Evolutionary conservation across 768 basidiomycete species (phyloP).

Genomic region (Leucocoprinus sp.): DNA sequence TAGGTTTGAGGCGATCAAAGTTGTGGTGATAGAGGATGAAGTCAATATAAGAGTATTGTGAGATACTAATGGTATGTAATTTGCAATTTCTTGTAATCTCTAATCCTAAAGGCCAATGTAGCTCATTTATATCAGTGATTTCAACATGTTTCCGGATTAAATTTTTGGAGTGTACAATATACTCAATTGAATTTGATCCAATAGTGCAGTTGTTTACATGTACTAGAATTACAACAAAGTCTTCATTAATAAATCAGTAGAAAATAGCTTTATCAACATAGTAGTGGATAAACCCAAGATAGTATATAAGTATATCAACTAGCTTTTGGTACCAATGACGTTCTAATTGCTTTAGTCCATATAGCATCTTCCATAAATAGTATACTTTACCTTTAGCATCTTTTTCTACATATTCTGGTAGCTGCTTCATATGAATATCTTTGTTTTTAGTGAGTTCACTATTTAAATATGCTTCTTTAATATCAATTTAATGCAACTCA

Average conservation of each 20-base stretch:
- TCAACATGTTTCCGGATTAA: too few species aligned
- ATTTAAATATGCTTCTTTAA: conserved; percentile 33
- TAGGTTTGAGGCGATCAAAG: conserved; percentile 16
- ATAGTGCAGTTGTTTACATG: too few species aligned
- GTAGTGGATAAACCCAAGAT: conserved; percentile 15
- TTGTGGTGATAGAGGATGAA: too few species aligned
- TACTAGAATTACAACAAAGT: too few species aligned
- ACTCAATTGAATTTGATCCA: too few species aligned
- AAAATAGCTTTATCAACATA: conserved; percentile 16
- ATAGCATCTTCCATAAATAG: conserved; percentile 19
- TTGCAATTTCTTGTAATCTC: too few species aligned
- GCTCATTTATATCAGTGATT: too few species aligned
- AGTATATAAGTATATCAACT: conserved; percentile 7
- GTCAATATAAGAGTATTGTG: too few species aligned
- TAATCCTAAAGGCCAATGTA: too few species aligned
- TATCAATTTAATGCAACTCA: conserved; percentile 31
- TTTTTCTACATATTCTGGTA: conserved; percentile 19
- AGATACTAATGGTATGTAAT: too few species aligned
- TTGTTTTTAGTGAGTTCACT: conserved; percentile 23
- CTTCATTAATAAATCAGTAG: background rate
- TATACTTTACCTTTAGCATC: conserved; percentile 12
- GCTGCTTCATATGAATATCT: conserved; percentile 35
- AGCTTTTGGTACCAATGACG: conserved; percentile 19
- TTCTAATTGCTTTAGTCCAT: conserved; percentile 23
- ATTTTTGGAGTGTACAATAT: too few species aligned